Percentiles rank a stretch among this genome's conserved stretches.
Evolutionary conservation across 768 basidiomycete genomes (phyloP).

Genomic region (Phanerochaete carnosa): DNA sequence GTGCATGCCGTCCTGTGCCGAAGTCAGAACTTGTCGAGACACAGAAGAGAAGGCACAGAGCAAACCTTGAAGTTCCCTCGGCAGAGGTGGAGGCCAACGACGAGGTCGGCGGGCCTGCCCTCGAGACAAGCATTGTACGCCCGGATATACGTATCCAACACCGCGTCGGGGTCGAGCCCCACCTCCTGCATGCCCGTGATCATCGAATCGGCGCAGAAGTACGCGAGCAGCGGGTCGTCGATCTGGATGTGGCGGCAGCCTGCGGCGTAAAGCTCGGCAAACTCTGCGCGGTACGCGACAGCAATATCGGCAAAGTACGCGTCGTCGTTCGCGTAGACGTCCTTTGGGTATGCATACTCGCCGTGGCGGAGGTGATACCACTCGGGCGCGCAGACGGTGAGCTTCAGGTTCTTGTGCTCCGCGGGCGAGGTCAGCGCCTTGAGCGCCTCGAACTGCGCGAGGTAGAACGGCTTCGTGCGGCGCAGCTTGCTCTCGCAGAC

Average conservation of each 20-base stretch:
- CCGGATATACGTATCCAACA: constrained; percentile 64
- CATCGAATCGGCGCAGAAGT: constrained; percentile 63
- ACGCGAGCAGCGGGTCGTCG: constrained; percentile 48
- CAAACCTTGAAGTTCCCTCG: constrained; percentile 37
- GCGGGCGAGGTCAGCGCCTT: constrained; percentile 55
- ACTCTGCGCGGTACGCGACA: constrained; percentile 42
- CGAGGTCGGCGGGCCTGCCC: constrained; percentile 52
- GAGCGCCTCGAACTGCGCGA: constrained; percentile 59
- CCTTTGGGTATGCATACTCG: constrained; percentile 53
- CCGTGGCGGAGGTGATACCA: constrained; percentile 73
- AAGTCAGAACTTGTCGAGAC: not conserved
- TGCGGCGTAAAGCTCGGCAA: constrained; percentile 40
- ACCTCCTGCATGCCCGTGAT: constrained; percentile 54
- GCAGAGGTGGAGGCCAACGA: constrained; percentile 58
- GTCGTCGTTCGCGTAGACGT: constrained; percentile 60
- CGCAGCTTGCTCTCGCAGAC: constrained; percentile 51
- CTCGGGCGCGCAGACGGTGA: constrained; percentile 68
- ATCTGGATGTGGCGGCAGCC: constrained; percentile 45
- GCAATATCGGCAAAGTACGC: constrained; percentile 50
- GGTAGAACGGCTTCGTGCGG: constrained; percentile 58
- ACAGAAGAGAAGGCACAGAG: not conserved
- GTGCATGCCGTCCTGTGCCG: constrained; percentile 41
- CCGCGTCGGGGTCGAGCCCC: constrained; percentile 56
- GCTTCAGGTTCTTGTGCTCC: constrained; percentile 67
- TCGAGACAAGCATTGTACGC: constrained; percentile 57